Evolutionary conservation across 768 basidiomycete genomes (phyloP), one percentile per base, ranked within the genome.

Genomic region (Lentinula edodes): DNA sequence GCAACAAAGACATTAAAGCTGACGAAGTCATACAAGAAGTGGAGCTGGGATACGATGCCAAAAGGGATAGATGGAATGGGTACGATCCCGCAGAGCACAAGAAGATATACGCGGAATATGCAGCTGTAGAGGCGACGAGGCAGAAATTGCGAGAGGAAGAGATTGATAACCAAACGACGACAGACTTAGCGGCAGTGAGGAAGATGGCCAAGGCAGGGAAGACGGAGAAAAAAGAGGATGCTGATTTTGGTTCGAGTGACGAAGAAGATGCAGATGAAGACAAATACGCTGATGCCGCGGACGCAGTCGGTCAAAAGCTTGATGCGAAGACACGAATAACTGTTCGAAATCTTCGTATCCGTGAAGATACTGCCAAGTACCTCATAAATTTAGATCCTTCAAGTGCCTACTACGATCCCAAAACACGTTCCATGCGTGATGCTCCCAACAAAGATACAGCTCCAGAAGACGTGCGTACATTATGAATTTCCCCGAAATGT

Each of bases 361-460:
- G 97, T 70, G 97, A 99, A 76, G 97, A 99, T 72, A 98, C 96
- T 1, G 97, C 97, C 9, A 99, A 99, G 72, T 99, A 99, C 72
- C 83, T 99, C 70, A 91, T 96, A 73, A 99, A 98, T 72, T 73
- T 99, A 72, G 95, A 98, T 73, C 90, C 90, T 1, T 89, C 93
- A 0, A 94, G 91, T 68, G 97, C 97, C 8, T 98, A 98, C 77
- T 99, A 99, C 71, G 97, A 99, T 70, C 97, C 97, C 52, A 99
- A 99, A 78, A 98, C 97, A 12, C 89, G 97, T 69, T 98, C 96
- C 6, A 99, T 99, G 97, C 90, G 97, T 75, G 97, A 99, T 69
- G 95, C 96, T 45, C 97, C 96, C 0, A 63, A 87, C 13, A 85
- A 84, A 71, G 83, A 86, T 66, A 78, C 91, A 28, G 79, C 86